Conservation (phyloP, 2,329 filamentous ascomycete genomes). For the Xylariaceae sp. region DNA sequence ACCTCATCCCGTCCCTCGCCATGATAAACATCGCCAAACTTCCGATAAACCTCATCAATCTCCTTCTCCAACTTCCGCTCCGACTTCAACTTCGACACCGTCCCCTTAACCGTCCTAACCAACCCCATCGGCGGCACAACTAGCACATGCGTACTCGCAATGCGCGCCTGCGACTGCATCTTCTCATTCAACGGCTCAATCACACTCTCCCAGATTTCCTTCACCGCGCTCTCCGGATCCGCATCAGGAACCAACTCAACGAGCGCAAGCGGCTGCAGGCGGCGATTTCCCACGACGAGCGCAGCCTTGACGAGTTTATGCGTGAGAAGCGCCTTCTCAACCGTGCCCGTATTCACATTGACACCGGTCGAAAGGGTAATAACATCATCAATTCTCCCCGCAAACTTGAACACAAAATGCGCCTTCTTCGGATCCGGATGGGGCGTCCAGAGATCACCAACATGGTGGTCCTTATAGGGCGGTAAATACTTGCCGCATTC, state of each 20-base stretch:
- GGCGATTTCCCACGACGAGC: constrained; percentile 19
- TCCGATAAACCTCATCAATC: constrained; percentile 19
- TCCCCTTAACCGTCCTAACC: constrained; percentile 21
- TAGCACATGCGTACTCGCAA: constrained; percentile 20
- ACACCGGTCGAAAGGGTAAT: constrained; percentile 22
- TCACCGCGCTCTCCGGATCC: constrained; percentile 1
- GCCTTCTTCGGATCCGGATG: constrained; percentile 23
- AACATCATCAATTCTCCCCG: constrained; percentile 27
- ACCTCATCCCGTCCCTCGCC: constrained; percentile 8
- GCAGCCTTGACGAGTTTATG: constrained; percentile 10
- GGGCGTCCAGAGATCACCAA: constrained; percentile 24
- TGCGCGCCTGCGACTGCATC: constrained; percentile 16
- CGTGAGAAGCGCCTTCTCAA: constrained; percentile 17
- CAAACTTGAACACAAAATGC: constrained; percentile 20
- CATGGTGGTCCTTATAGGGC: constrained; percentile 10
- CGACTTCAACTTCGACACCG: constrained; percentile 13
- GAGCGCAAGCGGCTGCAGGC: constrained; percentile 19
- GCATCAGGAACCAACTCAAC: constrained; percentile 13
- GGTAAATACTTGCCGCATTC: constrained; percentile 9
- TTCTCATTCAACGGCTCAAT: constrained; percentile 20
- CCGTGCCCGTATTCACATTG: constrained; percentile 18
- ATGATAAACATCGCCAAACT: constrained; percentile 21
- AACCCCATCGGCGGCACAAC: constrained; percentile 15
- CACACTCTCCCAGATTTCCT: constrained; percentile 16
- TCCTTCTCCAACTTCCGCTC: constrained; percentile 16